A percentile compares a stretch with the other conserved stretches of the same genome.
phyloP scores from a whole-genome alignment of 2,329 filamentous ascomycete genomes.

The Clarireedia sp. region DNA sequence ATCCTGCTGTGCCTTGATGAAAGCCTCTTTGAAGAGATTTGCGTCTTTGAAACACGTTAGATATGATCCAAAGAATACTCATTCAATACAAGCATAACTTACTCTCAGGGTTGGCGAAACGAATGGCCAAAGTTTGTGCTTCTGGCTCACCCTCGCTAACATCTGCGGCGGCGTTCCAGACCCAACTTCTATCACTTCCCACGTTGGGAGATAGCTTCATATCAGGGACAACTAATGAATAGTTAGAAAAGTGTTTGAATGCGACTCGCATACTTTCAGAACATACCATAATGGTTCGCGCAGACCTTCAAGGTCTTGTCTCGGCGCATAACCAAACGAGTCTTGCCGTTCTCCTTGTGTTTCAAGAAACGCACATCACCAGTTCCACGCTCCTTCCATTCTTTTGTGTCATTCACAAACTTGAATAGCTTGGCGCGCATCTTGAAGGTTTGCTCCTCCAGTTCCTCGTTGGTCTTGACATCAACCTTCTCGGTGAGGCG shows the following conservation, averaged over 20 bases:
- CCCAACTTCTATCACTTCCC: constrained; percentile 96
- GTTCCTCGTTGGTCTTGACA: constrained; percentile 95
- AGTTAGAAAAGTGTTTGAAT: constrained; percentile 14
- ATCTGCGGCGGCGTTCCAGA: constrained; percentile 97
- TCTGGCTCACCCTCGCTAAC: constrained; percentile 97
- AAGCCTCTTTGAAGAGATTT: constrained; percentile 95
- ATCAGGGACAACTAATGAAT: constrained; percentile 72
- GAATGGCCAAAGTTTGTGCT: constrained; percentile 90
- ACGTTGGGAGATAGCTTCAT: constrained; percentile 99
- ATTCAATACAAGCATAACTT: constrained; percentile 33
- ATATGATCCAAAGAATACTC: neutral
- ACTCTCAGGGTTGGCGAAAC: constrained; percentile 97
- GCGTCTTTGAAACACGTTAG: constrained; percentile 55
- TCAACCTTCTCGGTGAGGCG: constrained; percentile 95
- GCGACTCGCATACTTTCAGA: neutral
- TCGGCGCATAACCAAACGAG: constrained; percentile 92
- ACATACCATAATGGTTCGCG: constrained; percentile 98
- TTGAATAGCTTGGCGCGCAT: constrained; percentile 99
- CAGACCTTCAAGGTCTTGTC: constrained; percentile 99
- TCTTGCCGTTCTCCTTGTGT: constrained; percentile 99
- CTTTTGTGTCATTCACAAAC: constrained; percentile 82
- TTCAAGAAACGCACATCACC: constrained; percentile 94
- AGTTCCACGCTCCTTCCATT: constrained; percentile 99
- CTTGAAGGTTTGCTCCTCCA: constrained; percentile 96
- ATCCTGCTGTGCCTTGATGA: constrained; percentile 93